Percentiles rank a stretch among this genome's conserved stretches.
Conservation (phyloP, 495 filamentous ascomycete genomes). For the Aspergillus haitiensis region DNA sequence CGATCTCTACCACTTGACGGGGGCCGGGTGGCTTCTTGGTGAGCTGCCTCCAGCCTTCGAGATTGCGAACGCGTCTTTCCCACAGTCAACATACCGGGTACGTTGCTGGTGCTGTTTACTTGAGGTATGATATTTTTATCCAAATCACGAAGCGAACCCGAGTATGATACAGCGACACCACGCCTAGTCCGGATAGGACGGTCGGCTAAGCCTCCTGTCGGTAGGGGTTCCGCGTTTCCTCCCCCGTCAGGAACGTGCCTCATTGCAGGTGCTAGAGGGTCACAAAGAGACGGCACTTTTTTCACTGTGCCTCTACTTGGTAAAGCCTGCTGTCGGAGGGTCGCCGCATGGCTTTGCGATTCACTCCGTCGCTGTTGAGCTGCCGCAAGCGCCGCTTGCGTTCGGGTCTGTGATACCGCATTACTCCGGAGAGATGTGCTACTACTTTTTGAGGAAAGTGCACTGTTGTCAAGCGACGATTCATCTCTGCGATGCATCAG, state of each 20-base stretch:
- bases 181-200: constrained; percentile 44
- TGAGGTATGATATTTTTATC: constrained; percentile 32
- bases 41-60: constrained; percentile 39
- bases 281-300: constrained; percentile 35
- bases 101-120: constrained; percentile 34
- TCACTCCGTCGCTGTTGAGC: constrained; percentile 46
- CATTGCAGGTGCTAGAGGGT: constrained; percentile 23
- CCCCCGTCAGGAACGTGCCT: constrained; percentile 26
- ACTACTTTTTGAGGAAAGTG: constrained; percentile 35
- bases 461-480: constrained; percentile 33
- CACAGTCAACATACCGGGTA: constrained; percentile 38
- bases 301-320: constrained; percentile 33
- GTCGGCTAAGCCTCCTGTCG: constrained; percentile 42
- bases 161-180: constrained; percentile 41
- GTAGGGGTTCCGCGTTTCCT: constrained; percentile 11
- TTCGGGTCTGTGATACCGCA: constrained; percentile 34
- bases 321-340: constrained; percentile 47
- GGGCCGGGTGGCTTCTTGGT: constrained; percentile 23
- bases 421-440: constrained; percentile 30
- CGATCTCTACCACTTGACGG: constrained; percentile 26
- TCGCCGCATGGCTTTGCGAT: constrained; percentile 48
- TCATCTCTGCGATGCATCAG: constrained; percentile 31
- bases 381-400: constrained; percentile 44
- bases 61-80: constrained; percentile 52
- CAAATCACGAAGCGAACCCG: constrained; percentile 33